phyloP scores from a whole-genome alignment of 345 rosid genomes.

The Lenwebbia sp. region DNA sequence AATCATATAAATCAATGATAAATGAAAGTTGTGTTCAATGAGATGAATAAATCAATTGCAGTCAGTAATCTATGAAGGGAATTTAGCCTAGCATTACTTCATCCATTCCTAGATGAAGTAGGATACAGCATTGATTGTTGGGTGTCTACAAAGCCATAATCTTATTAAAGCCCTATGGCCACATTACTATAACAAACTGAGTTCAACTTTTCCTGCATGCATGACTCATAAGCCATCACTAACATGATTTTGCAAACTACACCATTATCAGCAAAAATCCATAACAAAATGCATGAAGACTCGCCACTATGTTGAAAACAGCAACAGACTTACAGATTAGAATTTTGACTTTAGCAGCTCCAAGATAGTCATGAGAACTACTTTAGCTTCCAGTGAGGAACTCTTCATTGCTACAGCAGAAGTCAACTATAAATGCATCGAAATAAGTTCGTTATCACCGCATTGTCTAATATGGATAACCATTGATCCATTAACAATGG shows the following conservation, averaged over 20 bases:
- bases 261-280: neutral
- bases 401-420: neutral
- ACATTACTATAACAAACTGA: neutral
- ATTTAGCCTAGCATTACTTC: neutral
- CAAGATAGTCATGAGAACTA: neutral
- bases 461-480: conserved; percentile 47
- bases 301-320: neutral
- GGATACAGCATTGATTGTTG: neutral
- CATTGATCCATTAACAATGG: conserved; percentile 39
- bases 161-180: neutral
- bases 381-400: neutral
- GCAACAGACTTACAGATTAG: neutral
- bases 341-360: neutral
- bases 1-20: neutral
- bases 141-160: neutral
- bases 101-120: neutral
- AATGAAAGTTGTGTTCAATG: neutral
- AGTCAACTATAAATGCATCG: conserved; percentile 19
- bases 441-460: conserved; percentile 41
- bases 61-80: neutral
- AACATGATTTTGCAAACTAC: neutral
- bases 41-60: neutral
- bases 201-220: neutral
- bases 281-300: neutral
- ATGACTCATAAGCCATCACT: neutral